Percentiles rank a stretch among this genome's conserved stretches.
Conservation (phyloP, 148 eudicot genomes). For the Chenopodium formosanum region DNA sequence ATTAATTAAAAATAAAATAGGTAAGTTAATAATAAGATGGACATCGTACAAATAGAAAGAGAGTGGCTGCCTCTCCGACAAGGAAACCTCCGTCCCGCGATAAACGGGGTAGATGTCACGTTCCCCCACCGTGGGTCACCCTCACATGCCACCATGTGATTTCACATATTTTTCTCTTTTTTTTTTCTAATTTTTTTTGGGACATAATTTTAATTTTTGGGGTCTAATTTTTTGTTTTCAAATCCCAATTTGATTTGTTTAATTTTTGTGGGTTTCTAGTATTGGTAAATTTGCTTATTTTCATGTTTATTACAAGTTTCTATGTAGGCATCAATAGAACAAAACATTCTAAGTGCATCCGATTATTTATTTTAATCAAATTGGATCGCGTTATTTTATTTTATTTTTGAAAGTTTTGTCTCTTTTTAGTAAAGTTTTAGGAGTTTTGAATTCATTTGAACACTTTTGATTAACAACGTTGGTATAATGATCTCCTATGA, state of each 20-base stretch:
- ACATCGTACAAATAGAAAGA: conserved; percentile 23
- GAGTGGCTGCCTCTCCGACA: conserved; percentile 42
- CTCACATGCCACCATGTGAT: conserved; percentile 82
- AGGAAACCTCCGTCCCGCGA: conserved; percentile 58
- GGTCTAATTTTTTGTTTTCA: neutral
- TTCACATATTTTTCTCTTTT: neutral
- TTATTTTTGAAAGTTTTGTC: neutral
- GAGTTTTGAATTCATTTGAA: no score
- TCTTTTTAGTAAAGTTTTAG: no score
- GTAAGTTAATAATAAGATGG: neutral
- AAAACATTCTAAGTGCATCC: neutral
- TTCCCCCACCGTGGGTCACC: conserved; percentile 49
- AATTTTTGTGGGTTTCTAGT: conserved; percentile 10
- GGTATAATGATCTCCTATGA: no score
- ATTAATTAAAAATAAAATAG: neutral
- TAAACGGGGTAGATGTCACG: conserved; percentile 60
- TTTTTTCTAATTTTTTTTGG: neutral
- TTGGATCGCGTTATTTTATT: neutral
- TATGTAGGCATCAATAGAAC: neutral
- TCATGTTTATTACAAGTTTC: neutral
- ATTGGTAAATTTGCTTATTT: neutral
- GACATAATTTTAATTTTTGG: neutral
- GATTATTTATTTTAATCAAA: neutral
- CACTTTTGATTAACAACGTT: no score
- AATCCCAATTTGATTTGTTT: neutral